Evolutionary conservation across 2,329 filamentous ascomycete species (phyloP).

Genomic region (Bipolaris victoriae): DNA sequence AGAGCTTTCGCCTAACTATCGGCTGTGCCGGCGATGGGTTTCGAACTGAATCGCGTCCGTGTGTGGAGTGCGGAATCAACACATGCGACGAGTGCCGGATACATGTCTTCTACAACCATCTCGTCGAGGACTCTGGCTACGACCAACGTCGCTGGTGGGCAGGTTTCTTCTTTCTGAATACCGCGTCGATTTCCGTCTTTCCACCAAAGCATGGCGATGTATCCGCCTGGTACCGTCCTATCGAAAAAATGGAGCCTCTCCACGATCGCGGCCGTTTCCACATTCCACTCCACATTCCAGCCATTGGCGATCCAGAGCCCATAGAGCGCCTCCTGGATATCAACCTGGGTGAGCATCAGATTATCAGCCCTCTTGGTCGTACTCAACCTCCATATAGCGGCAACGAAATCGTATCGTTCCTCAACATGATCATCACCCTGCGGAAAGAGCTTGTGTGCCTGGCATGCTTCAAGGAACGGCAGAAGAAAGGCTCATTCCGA

Average conservation of each 20-base stretch:
- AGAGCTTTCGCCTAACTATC: not conserved
- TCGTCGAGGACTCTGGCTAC: slow-evolving; percentile 25
- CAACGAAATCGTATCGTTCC: slow-evolving; percentile 11
- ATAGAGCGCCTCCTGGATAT: slow-evolving; percentile 30
- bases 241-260: slow-evolving; percentile 7
- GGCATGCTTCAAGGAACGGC: slow-evolving; percentile 17
- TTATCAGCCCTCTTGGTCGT: slow-evolving; percentile 16
- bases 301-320: slow-evolving; percentile 21
- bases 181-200: slow-evolving; percentile 22
- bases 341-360: slow-evolving; percentile 22
- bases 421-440: not conserved
- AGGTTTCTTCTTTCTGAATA: slow-evolving; percentile 27
- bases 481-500: not conserved
- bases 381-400: slow-evolving; percentile 24
- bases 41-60: slow-evolving; percentile 23
- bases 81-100: slow-evolving; percentile 41
- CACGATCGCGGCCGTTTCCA: slow-evolving; percentile 36
- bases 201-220: slow-evolving; percentile 18
- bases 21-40: slow-evolving; percentile 9
- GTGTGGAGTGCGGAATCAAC: slow-evolving; percentile 25
- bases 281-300: slow-evolving; percentile 18
- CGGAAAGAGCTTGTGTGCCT: slow-evolving; percentile 22
- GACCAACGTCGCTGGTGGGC: slow-evolving; percentile 26
- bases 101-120: slow-evolving; percentile 35
- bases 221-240: slow-evolving; percentile 14